A percentile compares a stretch with the other conserved stretches of the same genome.
Conservation (phyloP, 2,329 filamentous ascomycete species). For the Stemphylium lycopersici region DNA sequence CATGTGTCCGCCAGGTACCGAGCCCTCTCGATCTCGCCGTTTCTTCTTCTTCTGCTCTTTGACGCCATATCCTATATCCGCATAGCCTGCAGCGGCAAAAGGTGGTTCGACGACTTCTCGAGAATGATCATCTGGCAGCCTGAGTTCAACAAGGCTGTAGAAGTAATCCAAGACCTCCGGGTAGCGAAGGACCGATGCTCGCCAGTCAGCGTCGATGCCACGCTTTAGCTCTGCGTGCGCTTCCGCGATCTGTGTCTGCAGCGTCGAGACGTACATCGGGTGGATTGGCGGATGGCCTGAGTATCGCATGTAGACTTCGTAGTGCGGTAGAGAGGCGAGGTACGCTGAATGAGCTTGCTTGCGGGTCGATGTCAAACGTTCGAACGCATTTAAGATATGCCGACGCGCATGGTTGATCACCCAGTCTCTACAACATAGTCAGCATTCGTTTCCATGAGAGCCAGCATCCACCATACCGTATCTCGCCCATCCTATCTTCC, state of each 20-base stretch:
- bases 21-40: constrained; percentile 40
- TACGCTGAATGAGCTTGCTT: constrained; percentile 52
- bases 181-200: constrained; percentile 74
- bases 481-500: constrained; percentile 44
- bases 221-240: constrained; percentile 71
- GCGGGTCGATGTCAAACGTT: constrained; percentile 49
- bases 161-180: constrained; percentile 83
- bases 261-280: constrained; percentile 47
- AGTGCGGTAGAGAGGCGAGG: constrained; percentile 53
- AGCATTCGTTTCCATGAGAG: constrained; percentile 13
- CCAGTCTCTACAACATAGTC: constrained; percentile 51
- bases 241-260: constrained; percentile 62
- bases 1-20: constrained; percentile 25
- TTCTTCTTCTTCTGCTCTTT: constrained; percentile 44
- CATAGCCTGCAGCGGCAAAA: constrained; percentile 47
- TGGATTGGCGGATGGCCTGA: constrained; percentile 53
- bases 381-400: constrained; percentile 53
- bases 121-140: constrained; percentile 63
- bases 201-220: constrained; percentile 81
- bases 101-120: constrained; percentile 48
- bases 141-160: constrained; percentile 72
- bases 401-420: constrained; percentile 54
- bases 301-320: constrained; percentile 55
- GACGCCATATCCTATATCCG: constrained; percentile 42
- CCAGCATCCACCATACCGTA: constrained; percentile 32